Conservation (phyloP, 2,329 filamentous ascomycete species). For the Chaetomium sp. region DNA sequence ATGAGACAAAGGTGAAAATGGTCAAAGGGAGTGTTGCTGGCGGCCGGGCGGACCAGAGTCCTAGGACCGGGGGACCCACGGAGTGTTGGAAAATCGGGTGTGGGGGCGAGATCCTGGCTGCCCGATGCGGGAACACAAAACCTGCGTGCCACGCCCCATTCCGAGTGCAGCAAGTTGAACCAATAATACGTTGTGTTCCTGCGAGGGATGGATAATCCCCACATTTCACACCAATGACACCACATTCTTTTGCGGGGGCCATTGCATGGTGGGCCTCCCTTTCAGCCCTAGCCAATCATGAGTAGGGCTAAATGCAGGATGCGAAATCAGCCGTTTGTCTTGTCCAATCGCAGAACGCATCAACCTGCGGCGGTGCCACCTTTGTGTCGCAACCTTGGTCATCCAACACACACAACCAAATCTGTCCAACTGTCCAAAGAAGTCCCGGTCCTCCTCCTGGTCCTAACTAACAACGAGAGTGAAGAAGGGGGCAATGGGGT, state of each 20-base stretch:
- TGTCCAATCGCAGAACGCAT: slow-evolving; percentile 3
- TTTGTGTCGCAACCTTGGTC: slow-evolving; percentile 6
- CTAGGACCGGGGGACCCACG: slow-evolving; percentile 10
- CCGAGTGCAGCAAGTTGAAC: neutral
- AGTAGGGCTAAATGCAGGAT: neutral
- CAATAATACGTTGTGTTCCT: slow-evolving; percentile 1
- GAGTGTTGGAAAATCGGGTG: slow-evolving; percentile 14
- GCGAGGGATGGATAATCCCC: no score
- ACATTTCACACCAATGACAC: no score
- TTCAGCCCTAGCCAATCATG: slow-evolving; percentile 9
- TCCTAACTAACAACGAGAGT: no score
- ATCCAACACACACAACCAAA: neutral
- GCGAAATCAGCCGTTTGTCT: neutral
- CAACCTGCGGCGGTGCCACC: slow-evolving; percentile 3
- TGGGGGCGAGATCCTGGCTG: slow-evolving; percentile 4
- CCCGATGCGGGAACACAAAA: slow-evolving; percentile 6
- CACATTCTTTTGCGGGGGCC: slow-evolving; percentile 3
- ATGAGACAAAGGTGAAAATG: slow-evolving; percentile 11
- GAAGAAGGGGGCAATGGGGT: no score
- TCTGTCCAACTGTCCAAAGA: neutral
- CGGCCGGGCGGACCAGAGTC: slow-evolving; percentile 2
- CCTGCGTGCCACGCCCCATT: slow-evolving; percentile 6
- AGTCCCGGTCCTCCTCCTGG: no score
- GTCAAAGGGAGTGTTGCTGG: slow-evolving; percentile 11
- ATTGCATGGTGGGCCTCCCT: neutral